Evolutionary conservation across 495 filamentous ascomycete species (phyloP), one percentile per base, ranked within the genome.

Genomic region (Talaromyces liani): DNA sequence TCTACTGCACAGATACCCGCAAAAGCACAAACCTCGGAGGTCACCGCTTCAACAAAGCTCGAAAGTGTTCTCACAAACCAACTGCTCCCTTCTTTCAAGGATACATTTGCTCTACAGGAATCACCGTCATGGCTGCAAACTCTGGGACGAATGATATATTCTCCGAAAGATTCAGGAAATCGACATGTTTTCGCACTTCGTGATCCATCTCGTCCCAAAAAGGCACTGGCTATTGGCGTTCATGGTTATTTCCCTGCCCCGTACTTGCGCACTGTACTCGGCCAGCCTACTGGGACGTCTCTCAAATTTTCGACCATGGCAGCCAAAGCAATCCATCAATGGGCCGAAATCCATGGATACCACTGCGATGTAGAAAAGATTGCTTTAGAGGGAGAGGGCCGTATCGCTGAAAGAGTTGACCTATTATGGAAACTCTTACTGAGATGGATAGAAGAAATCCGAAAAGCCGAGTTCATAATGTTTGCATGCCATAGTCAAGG

Each of bases 351-450:
- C 56, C 85, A 89, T 61, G 84, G 85, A 33, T 87, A 87, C 45
- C 77, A 79, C 4, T 84, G 83, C 64, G 80, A 85, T 16, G 89
- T 98, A 58, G 92, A 96, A 67, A 96, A 95, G 68, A 88, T 98
- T 5, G 91, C 94, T 16, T 80, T 98, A 4, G 94, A 98, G 79
- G 94, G 94, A n/a, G 94, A 98, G 77, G 94, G 94, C n/a, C 91
- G 89, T 70, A 94, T 98, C 33, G 82, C 84, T 3, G 92, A 98
- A 60, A 85, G 94, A 20, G 91, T 98, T 2, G 89, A 93, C 62
- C 85, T 92, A 57, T 79, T 98, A 4, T 98, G 94, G 94, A 97
- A 94, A 71, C 79, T 98, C 2, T 76, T 97, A 27, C 77, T 97
- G 29, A 98, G 96, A 70, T 97, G 92, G 93, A 91, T 97, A 72